Evolutionary conservation across 164 flowering plant genomes (phyloP), one percentile per base, ranked within the genome.

Genomic region (Warburgia ugandensis): DNA sequence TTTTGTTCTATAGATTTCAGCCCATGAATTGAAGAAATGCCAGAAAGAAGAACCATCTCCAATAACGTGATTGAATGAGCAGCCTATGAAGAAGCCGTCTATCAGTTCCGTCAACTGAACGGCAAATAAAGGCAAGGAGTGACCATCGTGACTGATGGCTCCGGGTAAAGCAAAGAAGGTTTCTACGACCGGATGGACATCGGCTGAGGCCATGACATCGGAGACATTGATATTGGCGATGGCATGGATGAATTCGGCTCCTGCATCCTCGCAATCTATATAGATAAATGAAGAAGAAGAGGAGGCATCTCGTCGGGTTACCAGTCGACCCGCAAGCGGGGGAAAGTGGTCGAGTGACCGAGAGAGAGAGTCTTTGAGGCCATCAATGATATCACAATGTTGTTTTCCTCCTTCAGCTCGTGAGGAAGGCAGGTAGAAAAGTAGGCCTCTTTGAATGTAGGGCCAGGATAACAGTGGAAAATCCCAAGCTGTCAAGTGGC

Each of bases 141-240:
- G 81, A 0, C 83, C 89, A 5, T 80, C 85, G 21, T 73, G 72
- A 38, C 71, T 75, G 23, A 82, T 32, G 0, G 75, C 78, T 11
- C 63, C 49, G 28, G 68, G 65, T 37, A 67, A 70, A 26, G 63
- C 67, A 30, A 83, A 84, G 35, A 86, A 72, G 0, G 76, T 68
- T 3, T 69, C 63, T 22, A 77, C 71, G 0, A 77, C 45, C 2
- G 13, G n/a, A 3, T 80, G 81, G 8, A 78, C 84, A 42, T 83
- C 66, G 1, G 25, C 29, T 0, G 86, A 69, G 1, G 73, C 47
- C 6, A 80, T 60, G 22, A 84, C 48, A 19, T 78, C 81, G 1
- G 56, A 14, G 0, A 77, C 30, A 0, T 69, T 37, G 28, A 67
- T 1, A 32, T 73, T 70, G 0, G 58, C 29, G 0, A 52, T 28